These are phyloP conservation scores for Tylopilus rubrobrunneus DNA, from an alignment of 768 basidiomycete genomes.

Conservation along the genomic window DNA sequence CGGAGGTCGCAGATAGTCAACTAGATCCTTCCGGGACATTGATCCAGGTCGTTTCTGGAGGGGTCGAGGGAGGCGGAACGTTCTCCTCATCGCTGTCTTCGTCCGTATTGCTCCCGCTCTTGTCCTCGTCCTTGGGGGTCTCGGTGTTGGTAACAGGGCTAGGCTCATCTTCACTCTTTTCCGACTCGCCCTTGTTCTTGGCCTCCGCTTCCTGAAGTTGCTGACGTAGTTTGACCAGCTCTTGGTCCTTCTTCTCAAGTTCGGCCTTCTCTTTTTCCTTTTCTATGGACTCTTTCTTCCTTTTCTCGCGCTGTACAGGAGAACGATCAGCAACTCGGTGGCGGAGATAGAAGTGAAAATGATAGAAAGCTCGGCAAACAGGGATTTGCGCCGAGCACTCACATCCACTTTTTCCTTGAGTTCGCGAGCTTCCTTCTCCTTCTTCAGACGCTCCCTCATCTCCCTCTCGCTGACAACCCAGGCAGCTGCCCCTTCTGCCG, in stretches of 20 bases:
- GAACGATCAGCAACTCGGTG: slow-evolving; percentile 4
- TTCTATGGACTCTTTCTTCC: slow-evolving; percentile 39
- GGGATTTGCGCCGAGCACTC: slow-evolving; percentile 29
- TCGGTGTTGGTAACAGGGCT: slow-evolving; percentile 3
- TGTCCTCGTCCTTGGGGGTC: slow-evolving; percentile 26
- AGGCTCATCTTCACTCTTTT: slow-evolving; percentile 41
- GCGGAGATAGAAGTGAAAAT: slow-evolving; percentile 2
- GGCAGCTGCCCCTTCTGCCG: slow-evolving; percentile 57
- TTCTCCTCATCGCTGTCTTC: slow-evolving; percentile 44
- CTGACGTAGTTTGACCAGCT: slow-evolving; percentile 50
- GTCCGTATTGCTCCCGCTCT: slow-evolving; percentile 32
- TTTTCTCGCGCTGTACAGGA: slow-evolving; percentile 38
- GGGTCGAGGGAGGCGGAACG: slow-evolving; percentile 30
- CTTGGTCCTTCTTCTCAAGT: slow-evolving; percentile 61
- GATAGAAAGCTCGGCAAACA: slow-evolving; percentile 16
- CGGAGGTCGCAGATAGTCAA: slow-evolving; percentile 27
- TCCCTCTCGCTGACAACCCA: slow-evolving; percentile 79
- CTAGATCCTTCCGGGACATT: slow-evolving; percentile 25
- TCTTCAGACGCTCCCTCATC: slow-evolving; percentile 67
- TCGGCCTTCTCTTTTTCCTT: slow-evolving; percentile 60
- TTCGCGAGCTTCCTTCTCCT: slow-evolving; percentile 71
- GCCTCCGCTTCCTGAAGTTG: slow-evolving; percentile 53
- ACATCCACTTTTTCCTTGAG: slow-evolving; percentile 65
- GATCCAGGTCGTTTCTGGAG: slow-evolving; percentile 30
- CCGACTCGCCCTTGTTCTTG: slow-evolving; percentile 41